These are phyloP conservation scores for Paecilomyces sp. DNA, from an alignment of 2,329 filamentous ascomycete genomes.

Conservation along the genomic window DNA sequence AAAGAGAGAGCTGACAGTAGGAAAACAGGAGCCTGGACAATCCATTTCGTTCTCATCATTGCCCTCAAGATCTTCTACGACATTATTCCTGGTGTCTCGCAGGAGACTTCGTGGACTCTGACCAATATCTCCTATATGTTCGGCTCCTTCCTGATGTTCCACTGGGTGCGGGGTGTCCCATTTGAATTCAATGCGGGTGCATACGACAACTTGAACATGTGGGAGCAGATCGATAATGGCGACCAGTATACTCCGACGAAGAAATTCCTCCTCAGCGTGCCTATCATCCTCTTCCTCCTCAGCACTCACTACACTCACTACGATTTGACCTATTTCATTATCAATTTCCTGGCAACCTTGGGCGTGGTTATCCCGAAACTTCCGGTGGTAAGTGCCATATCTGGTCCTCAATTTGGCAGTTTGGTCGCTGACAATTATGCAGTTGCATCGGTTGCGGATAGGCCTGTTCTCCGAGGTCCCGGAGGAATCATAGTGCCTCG, in stretches of 20 bases:
- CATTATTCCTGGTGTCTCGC: conserved; percentile 89
- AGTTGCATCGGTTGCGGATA: conserved; percentile 74
- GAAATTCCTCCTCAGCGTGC: conserved; percentile 93
- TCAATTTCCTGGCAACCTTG: conserved; percentile 90
- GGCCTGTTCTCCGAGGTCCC: conserved; percentile 64
- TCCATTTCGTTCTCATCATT: conserved; percentile 88
- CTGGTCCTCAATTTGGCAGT: neutral
- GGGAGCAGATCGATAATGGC: conserved; percentile 99
- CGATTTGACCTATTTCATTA: conserved; percentile 91
- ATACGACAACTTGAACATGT: conserved; percentile 99
- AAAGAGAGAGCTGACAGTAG: conserved; percentile 4
- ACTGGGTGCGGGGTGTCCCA: conserved; percentile 93
- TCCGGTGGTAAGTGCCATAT: conserved; percentile 65
- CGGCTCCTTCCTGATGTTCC: conserved; percentile 98
- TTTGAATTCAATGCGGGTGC: conserved; percentile 98
- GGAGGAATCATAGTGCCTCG: conserved; percentile 45
- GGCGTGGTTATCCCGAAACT: conserved; percentile 94
- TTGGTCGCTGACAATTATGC: conserved; percentile 19
- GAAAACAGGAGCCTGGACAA: conserved; percentile 71
- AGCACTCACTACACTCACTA: conserved; percentile 99
- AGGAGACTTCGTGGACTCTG: conserved; percentile 97
- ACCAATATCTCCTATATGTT: conserved; percentile 99
- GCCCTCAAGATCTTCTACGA: conserved; percentile 94
- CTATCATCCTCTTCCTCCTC: conserved; percentile 86
- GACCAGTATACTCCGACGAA: conserved; percentile 98